Conservation (phyloP, 345 rosid genomes). For the Syzygium grande region DNA sequence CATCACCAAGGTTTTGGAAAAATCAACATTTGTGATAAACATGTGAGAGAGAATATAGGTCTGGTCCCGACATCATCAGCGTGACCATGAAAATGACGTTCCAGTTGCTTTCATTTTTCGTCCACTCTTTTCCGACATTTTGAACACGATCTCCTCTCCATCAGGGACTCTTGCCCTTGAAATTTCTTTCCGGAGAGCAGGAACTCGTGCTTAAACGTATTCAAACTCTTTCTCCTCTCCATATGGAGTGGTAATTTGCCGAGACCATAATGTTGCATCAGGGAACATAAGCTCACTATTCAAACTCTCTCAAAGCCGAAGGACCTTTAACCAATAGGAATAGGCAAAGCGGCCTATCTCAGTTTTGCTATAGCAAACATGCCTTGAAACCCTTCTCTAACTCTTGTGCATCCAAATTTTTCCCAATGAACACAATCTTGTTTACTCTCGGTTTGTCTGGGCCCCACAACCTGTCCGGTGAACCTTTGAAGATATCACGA, state of each 20-base stretch:
- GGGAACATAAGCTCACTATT: neutral
- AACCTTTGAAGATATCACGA: constrained; percentile 93
- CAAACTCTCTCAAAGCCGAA: neutral
- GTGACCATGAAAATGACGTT: no score
- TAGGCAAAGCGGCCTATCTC: neutral
- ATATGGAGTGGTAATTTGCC: no score
- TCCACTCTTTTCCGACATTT: neutral
- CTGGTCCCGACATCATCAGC: no score
- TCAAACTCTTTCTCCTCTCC: no score
- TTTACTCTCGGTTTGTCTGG: constrained; percentile 57
- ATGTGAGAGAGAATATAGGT: neutral
- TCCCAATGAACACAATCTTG: constrained; percentile 95
- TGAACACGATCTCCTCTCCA: neutral
- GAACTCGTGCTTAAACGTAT: neutral
- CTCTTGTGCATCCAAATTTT: constrained; percentile 66
- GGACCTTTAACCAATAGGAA: neutral
- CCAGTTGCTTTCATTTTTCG: no score
- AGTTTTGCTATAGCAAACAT: constrained; percentile 40
- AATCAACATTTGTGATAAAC: neutral
- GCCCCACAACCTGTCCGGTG: constrained; percentile 80
- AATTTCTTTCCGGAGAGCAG: neutral
- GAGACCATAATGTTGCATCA: no score
- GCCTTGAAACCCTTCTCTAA: constrained; percentile 79
- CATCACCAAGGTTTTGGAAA: neutral
- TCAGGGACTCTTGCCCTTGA: neutral